These are phyloP conservation scores for Pyrenochaeta sp. DNA, from an alignment of 2,329 filamentous ascomycete genomes.

Conservation along the genomic window DNA sequence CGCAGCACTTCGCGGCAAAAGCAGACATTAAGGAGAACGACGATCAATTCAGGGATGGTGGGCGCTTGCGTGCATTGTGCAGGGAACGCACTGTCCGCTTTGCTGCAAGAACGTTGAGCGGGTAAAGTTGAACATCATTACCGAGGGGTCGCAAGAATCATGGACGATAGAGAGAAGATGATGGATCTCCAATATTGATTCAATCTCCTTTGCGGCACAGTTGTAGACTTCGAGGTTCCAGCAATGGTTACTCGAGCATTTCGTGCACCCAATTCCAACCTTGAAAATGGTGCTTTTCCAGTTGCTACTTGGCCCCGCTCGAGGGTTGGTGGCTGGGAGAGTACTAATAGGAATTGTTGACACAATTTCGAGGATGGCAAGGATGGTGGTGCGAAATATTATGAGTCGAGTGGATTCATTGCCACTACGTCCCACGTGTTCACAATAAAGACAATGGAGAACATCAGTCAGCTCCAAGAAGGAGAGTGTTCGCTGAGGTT, in stretches of 20 bases:
- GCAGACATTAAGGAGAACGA: not conserved
- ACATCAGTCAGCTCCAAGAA: not conserved
- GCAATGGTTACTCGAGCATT: not conserved
- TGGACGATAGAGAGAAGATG: not conserved
- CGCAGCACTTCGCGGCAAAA: not conserved
- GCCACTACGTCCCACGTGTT: constrained; percentile 10
- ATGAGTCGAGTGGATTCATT: constrained; percentile 1
- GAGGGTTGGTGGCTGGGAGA: not conserved
- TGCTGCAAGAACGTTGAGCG: no score
- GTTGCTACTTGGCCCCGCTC: not conserved
- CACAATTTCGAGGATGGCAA: not conserved
- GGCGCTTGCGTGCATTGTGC: not conserved
- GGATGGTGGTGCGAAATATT: not conserved
- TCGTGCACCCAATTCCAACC: not conserved
- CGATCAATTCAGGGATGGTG: not conserved
- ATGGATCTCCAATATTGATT: not conserved
- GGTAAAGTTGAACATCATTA: no score
- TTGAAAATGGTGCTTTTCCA: not conserved
- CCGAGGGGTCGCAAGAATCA: not conserved
- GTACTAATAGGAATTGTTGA: not conserved
- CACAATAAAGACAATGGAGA: constrained; percentile 1
- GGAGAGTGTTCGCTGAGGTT: not conserved
- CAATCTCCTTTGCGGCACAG: not conserved
- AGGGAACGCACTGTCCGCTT: not conserved
- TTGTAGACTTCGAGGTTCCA: not conserved